Base-by-base conservation (phyloP, 2,329 filamentous ascomycete species). In the Raffaelea albimanens region DNA sequence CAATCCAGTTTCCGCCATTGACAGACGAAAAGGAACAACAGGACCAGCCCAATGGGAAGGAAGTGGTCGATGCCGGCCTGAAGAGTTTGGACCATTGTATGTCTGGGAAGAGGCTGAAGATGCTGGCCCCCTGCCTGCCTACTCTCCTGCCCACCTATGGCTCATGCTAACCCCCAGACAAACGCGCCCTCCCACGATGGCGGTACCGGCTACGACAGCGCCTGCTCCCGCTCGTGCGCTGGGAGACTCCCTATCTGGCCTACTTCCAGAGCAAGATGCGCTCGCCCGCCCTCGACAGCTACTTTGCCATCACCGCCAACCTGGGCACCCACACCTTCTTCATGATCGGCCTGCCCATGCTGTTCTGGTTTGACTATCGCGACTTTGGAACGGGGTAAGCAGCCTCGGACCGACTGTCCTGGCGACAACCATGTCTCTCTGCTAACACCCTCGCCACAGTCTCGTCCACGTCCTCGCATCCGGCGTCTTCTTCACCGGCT, bases 291-390 rank as follows among this genome's bases (percentile, higher is more conserved):
- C 82, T 97, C 59, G 93, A 98, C 67, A 87, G 87, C 53, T 98
- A 96, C 71, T 98, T 98, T 67, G 91, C 93, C 44, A 87, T 94
- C 55, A 95, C 90, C 1, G 93, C 93, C 53, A 98, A 97, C 65
- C 78, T 97, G 47, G 88, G 93, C 55, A 98, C 93, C 1, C 93
- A 98, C 67, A 98, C 93, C 1, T 97, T 96, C 71, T 98, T 96
- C 73, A 97, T 97, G 90, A 77, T 95, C 56, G 85, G 88, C 50
- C 70, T 98, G 59, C 93, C 93, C 5, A 87, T 97, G 55, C 77
- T 95, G 57, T 97, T 97, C 70, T 98, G 93, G 93, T 95, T 88
- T 59, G 91, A 91, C 46, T 86, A 90, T 66, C 82, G 85, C 40
- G 82, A 77, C 53, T 78, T 95, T 55, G 93, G 88, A 47, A 85